These are phyloP conservation scores for Erysimum cheiri DNA, from an alignment of 441 rosid species.

Conservation along the genomic window DNA sequence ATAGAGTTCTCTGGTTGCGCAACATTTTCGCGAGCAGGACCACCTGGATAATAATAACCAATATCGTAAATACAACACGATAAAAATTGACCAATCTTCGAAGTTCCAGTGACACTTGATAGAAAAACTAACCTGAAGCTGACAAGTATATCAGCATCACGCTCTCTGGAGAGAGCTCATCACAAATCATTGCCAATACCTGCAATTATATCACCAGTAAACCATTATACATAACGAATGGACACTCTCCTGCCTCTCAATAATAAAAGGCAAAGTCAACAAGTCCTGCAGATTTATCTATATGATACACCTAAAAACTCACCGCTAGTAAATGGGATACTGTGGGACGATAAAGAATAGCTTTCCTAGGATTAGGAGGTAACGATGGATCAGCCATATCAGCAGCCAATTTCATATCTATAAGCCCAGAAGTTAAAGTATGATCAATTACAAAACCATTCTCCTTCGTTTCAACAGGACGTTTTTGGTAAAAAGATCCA, in stretches of 20 bases:
- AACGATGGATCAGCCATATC: conserved; percentile 76
- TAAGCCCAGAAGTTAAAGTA: conserved; percentile 81
- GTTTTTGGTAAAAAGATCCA: conserved; percentile 75
- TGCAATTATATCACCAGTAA: conserved; percentile 45
- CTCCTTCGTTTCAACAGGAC: conserved; percentile 59
- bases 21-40: conserved; percentile 50
- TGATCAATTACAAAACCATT: conserved; percentile 76
- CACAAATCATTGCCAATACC: conserved; percentile 91
- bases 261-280: neutral
- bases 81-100: conserved; percentile 14
- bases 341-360: conserved; percentile 86
- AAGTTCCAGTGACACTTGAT: conserved; percentile 31
- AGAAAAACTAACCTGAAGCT: conserved; percentile 67
- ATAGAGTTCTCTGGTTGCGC: conserved; percentile 56
- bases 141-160: conserved; percentile 82
- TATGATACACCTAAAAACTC: conserved; percentile 49
- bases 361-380: conserved; percentile 92
- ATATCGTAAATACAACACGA: conserved; percentile 33
- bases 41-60: conserved; percentile 59
- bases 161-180: conserved; percentile 87
- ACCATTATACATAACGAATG: neutral
- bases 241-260: neutral
- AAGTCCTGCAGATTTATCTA: conserved; percentile 3
- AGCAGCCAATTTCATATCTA: conserved; percentile 73
- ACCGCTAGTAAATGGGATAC: conserved; percentile 86